Evolutionary conservation across 1,284 basidiomycete genomes (phyloP).

Genomic region (Boletellus deceptivus): DNA sequence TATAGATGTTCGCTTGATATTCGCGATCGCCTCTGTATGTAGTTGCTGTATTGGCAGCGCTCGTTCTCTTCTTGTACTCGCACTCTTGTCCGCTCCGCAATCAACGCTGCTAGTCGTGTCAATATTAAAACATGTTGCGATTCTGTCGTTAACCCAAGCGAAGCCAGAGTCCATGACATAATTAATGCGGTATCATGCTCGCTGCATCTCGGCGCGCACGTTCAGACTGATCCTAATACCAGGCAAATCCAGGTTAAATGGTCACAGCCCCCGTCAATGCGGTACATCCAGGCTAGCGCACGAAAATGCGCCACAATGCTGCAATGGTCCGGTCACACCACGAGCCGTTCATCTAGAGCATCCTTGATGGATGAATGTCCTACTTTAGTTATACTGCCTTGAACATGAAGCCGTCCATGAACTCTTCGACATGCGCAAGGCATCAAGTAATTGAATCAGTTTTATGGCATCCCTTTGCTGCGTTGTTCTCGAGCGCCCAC

Average conservation of each 20-base stretch:
- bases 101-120: background rate
- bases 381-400: constrained; percentile 17
- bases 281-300: constrained; percentile 3
- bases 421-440: constrained; percentile 11
- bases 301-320: constrained; percentile 15
- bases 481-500: constrained; percentile 18
- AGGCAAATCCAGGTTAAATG: constrained; percentile 10
- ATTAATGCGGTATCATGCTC: background rate
- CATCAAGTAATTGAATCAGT: constrained; percentile 17
- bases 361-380: constrained; percentile 6
- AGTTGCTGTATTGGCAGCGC: constrained; percentile 13
- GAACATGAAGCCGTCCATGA: constrained; percentile 5
- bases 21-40: constrained; percentile 17
- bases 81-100: constrained; percentile 17
- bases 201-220: constrained; percentile 18
- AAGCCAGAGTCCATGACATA: too few relatives aligned
- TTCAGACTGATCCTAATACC: constrained; percentile 3
- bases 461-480: constrained; percentile 12
- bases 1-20: constrained; percentile 19
- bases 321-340: constrained; percentile 9
- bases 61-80: constrained; percentile 21
- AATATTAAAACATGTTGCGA: too few relatives aligned
- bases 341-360: constrained; percentile 18
- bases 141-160: too few relatives aligned
- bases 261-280: constrained; percentile 27